Conservation (phyloP, 129 eudicot species). For the Flaveria bidentis region DNA sequence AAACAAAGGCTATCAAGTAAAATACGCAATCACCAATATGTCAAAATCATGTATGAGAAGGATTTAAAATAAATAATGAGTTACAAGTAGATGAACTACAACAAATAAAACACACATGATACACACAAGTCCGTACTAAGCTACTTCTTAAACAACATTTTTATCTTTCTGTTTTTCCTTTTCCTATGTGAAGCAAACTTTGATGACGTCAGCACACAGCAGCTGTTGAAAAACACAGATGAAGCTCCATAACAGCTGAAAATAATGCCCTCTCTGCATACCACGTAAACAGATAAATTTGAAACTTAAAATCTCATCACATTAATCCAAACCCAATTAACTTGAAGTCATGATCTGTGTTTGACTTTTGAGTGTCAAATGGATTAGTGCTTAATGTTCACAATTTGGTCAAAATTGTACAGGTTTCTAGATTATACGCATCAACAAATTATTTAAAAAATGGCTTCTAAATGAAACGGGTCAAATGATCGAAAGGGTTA, state of each 20-base stretch:
- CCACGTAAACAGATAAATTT: neutral
- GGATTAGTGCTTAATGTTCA: neutral
- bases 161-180: slow-evolving; percentile 14
- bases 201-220: slow-evolving; percentile 25
- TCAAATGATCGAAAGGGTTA: neutral
- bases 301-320: neutral
- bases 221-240: slow-evolving; percentile 7
- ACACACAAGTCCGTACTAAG: slow-evolving; percentile 36
- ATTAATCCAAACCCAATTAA: neutral
- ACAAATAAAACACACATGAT: slow-evolving; percentile 29
- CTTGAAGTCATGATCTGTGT: neutral
- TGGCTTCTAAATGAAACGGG: neutral
- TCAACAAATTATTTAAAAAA: neutral
- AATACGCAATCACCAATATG: slow-evolving; percentile 16
- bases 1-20: neutral
- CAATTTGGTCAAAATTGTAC: neutral
- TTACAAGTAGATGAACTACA: slow-evolving; percentile 34
- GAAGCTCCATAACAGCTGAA: slow-evolving; percentile 5
- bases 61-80: slow-evolving; percentile 27
- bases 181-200: slow-evolving; percentile 32
- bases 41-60: slow-evolving; percentile 15
- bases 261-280: slow-evolving; percentile 1
- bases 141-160: slow-evolving; percentile 29
- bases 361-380: slow-evolving; percentile 5
- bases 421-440: neutral